Base-by-base conservation (phyloP, 129 eudicot species). In the Tanacetum coccineum region DNA sequence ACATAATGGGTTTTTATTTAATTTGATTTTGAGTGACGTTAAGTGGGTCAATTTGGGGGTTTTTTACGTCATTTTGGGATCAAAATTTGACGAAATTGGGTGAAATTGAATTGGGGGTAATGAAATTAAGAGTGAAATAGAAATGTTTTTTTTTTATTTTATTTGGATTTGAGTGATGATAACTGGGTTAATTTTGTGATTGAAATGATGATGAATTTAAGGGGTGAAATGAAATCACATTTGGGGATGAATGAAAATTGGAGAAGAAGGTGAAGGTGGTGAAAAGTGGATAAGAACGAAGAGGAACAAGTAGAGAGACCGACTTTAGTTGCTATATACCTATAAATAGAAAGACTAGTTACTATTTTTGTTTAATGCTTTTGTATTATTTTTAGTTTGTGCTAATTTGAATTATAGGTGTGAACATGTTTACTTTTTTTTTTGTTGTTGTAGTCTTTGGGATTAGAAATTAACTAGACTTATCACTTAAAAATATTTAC, bases 241-340 rank as follows among this genome's bases (percentile, higher is more conserved):
- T 46, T 50, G 72, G 51, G 79, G 68, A 64, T 64, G 78, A 30
- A 48, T n/a, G n/a, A n/a, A n/a, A 44, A 67, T 68, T 59, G 70
- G 52, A 51, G 70, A 64, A 50, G 78, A 15, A 21, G 62, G 62
- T 57, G 62, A 32, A 10, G 39, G 49, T 64, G 66, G 50, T 56
- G n/a, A 50, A 76, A 60, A 65, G 39, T 30, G 77, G 72, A 74
- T 74, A 74, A 74, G 79, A 67, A 74, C 79, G 62, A 74, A 60
- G 79, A 67, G 67, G 68, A 17, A 30, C 5, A 30, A 57, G 62
- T 39, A 57, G 39, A 74, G 73, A 74, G 68, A 74, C 61, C 79
- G 79, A 67, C 77, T 73, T 73, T 73, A 73, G 63, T 64, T 44
- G 66, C 39, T 66, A 15, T 13, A 74, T 66, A 32, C 20, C 50